These are phyloP conservation scores for Terfezia claveryi DNA, from an alignment of 495 filamentous ascomycete genomes.

Conservation along the genomic window DNA sequence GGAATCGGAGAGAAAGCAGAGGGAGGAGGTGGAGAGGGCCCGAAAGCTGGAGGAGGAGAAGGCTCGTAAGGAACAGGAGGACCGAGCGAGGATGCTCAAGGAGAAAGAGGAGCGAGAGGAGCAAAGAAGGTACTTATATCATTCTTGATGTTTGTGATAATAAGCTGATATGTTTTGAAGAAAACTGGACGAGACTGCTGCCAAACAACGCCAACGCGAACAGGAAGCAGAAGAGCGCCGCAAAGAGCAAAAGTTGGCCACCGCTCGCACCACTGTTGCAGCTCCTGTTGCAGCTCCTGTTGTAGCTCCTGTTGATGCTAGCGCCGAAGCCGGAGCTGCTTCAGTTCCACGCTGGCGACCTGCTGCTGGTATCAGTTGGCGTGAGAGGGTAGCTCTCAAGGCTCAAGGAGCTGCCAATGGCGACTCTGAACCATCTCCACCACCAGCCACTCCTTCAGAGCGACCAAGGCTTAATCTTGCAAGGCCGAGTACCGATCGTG, in stretches of 20 bases:
- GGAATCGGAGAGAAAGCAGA: conserved; percentile 46
- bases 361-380: background rate
- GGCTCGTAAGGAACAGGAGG: conserved; percentile 44
- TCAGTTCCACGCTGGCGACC: background rate
- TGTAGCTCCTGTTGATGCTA: background rate
- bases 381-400: background rate
- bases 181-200: conserved; percentile 43
- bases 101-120: conserved; percentile 65
- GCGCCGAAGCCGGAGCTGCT: conserved; percentile 2
- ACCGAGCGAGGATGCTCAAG: conserved; percentile 37
- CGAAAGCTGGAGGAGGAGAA: conserved; percentile 66
- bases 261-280: conserved; percentile 6
- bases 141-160: background rate
- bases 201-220: conserved; percentile 43
- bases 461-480: conserved; percentile 11
- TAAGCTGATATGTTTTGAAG: conserved; percentile 17
- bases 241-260: conserved; percentile 23
- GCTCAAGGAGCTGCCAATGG: background rate
- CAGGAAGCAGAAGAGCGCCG: conserved; percentile 43
- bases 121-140: conserved; percentile 41
- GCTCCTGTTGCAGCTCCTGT: conserved; percentile 1
- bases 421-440: background rate
- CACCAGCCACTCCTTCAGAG: conserved; percentile 9
- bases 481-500: background rate
- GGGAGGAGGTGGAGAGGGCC: conserved; percentile 69